Evolutionary conservation across 2,329 filamentous ascomycete genomes (phyloP).

Genomic region (Xylariaceae sp.): DNA sequence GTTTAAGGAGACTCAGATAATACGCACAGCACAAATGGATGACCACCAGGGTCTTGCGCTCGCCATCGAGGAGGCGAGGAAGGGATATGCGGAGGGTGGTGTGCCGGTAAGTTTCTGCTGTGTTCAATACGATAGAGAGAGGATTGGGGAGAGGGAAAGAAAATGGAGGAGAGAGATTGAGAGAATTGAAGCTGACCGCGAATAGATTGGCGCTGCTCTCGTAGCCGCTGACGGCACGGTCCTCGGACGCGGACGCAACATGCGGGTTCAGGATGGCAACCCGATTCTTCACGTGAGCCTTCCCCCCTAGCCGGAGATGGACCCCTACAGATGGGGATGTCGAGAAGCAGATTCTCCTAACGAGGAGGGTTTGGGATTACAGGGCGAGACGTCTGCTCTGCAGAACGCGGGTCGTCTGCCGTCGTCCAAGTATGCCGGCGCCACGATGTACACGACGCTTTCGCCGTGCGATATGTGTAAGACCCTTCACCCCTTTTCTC

Average conservation of each 20-base stretch:
- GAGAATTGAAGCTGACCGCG: too few relatives aligned
- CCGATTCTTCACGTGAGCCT: conserved; percentile 59
- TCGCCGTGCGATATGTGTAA: conserved; percentile 74
- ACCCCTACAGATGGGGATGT: too few relatives aligned
- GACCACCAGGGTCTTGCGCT: conserved; percentile 40
- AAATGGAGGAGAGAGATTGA: too few relatives aligned
- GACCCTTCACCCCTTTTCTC: conserved; percentile 7
- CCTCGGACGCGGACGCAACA: conserved; percentile 67
- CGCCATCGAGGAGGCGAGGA: conserved; percentile 43
- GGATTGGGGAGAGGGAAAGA: too few relatives aligned
- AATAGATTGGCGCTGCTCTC: conserved; percentile 53
- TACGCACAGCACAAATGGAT: conserved; percentile 31
- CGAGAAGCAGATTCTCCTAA: too few relatives aligned
- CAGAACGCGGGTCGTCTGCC: conserved; percentile 68
- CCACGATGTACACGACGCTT: conserved; percentile 79
- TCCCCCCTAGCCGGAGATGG: too few relatives aligned
- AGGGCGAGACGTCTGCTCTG: conserved; percentile 74
- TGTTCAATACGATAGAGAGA: too few relatives aligned
- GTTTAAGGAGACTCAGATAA: neutral
- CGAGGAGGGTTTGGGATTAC: neutral
- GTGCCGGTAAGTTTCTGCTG: too few relatives aligned
- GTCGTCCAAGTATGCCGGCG: conserved; percentile 61
- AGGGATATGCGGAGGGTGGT: conserved; percentile 43
- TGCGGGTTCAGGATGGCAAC: conserved; percentile 67
- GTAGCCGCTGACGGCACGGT: conserved; percentile 65